phyloP scores from a whole-genome alignment of 306 rosid genomes.

The Alnus rubra region DNA sequence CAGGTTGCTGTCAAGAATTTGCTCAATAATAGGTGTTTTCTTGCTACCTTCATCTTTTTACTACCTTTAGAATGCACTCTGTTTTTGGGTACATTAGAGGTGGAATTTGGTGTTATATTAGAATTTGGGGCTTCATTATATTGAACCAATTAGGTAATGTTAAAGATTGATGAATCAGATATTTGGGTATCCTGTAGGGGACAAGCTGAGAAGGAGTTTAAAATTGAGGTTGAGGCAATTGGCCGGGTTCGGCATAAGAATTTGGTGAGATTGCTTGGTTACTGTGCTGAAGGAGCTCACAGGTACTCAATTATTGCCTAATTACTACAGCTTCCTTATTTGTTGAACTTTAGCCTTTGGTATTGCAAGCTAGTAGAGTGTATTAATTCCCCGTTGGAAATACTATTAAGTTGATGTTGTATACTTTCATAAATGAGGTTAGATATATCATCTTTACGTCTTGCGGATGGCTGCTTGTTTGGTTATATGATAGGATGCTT shows the following conservation, averaged over 20 bases:
- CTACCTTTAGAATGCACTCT: not conserved
- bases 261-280: constrained; percentile 81
- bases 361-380: not conserved
- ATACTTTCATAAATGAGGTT: not conserved
- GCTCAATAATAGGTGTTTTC: constrained; percentile 69
- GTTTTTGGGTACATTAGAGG: not conserved
- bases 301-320: constrained; percentile 45
- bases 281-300: constrained; percentile 96
- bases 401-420: not conserved
- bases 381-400: not conserved
- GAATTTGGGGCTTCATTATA: not conserved
- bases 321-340: not conserved
- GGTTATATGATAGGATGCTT: constrained; percentile 60
- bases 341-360: constrained; percentile 9
- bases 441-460: not conserved
- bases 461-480: not conserved
- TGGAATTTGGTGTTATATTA: not conserved
- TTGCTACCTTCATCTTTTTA: not conserved
- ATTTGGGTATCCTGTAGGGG: constrained; percentile 51
- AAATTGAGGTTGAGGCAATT: constrained; percentile 92
- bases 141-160: not conserved
- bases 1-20: constrained; percentile 78
- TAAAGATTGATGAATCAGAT: constrained; percentile 11
- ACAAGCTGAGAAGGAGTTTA: constrained; percentile 90
- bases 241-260: constrained; percentile 92